These are phyloP conservation scores for Amesomyces nigricolor DNA, from an alignment of 2,329 filamentous ascomycete species.

Conservation along the genomic window DNA sequence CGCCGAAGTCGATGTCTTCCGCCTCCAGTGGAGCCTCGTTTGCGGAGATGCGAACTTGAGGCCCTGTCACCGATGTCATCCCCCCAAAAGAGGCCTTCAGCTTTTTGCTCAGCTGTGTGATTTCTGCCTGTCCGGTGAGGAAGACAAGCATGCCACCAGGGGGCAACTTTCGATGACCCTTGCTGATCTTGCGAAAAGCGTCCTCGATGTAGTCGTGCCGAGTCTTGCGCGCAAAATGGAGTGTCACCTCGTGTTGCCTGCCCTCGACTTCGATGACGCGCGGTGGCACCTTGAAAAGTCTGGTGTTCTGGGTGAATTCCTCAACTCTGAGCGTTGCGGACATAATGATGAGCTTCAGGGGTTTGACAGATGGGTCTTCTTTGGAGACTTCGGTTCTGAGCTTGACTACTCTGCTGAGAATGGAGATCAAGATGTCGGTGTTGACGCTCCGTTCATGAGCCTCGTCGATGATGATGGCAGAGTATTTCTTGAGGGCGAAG, in stretches of 20 bases:
- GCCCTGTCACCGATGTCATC: slow-evolving; percentile 50
- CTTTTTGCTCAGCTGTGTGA: slow-evolving; percentile 72
- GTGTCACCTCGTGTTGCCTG: slow-evolving; percentile 81
- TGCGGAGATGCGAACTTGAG: slow-evolving; percentile 69
- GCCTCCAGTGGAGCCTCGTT: slow-evolving; percentile 73
- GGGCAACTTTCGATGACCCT: slow-evolving; percentile 84
- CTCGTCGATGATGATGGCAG: slow-evolving; percentile 90
- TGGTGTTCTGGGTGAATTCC: slow-evolving; percentile 80
- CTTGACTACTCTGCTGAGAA: slow-evolving; percentile 89
- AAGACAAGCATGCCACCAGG: slow-evolving; percentile 91
- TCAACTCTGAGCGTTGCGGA: slow-evolving; percentile 88
- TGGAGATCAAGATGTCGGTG: slow-evolving; percentile 95
- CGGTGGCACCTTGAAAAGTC: slow-evolving; percentile 70
- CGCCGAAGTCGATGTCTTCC: slow-evolving; percentile 81
- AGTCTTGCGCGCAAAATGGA: slow-evolving; percentile 81
- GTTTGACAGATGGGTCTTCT: slow-evolving; percentile 65
- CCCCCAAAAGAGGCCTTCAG: slow-evolving; percentile 64
- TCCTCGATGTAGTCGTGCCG: slow-evolving; percentile 87
- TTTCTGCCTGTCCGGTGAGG: slow-evolving; percentile 89
- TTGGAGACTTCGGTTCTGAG: slow-evolving; percentile 68
- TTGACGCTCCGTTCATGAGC: slow-evolving; percentile 97
- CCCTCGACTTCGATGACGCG: slow-evolving; percentile 87
- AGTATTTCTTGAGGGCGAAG: slow-evolving; percentile 83
- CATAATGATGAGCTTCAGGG: slow-evolving; percentile 95
- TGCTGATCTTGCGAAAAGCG: slow-evolving; percentile 77